A percentile compares a stretch with the other conserved stretches of the same genome.
phyloP scores from a whole-genome alignment of 441 rosid genomes.

The Gossypium trilobum region DNA sequence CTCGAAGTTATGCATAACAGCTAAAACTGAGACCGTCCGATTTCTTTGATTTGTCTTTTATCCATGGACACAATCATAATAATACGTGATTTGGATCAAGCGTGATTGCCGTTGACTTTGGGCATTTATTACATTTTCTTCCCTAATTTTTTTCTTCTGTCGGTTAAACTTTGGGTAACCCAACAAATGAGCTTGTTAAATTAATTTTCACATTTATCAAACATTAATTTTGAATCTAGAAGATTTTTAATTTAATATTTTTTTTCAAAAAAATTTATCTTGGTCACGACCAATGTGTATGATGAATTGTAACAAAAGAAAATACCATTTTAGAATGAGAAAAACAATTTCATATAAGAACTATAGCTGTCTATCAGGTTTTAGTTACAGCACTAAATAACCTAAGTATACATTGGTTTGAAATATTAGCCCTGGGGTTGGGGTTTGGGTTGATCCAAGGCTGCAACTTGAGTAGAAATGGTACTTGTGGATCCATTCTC shows the following conservation, averaged over 20 bases:
- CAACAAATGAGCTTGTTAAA: not conserved
- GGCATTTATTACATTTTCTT: not conserved
- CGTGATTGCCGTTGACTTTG: not conserved
- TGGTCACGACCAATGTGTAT: not conserved
- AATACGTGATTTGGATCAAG: not conserved
- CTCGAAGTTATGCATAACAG: not conserved
- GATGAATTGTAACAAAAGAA: not conserved
- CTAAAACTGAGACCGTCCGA: not conserved
- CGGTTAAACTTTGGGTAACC: not conserved
- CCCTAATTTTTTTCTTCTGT: not conserved
- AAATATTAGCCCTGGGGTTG: slow-evolving; percentile 26
- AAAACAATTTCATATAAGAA: not conserved
- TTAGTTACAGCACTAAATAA: not conserved
- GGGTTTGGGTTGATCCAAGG: slow-evolving; percentile 30
- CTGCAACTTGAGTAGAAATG: slow-evolving; percentile 21
- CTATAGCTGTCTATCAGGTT: not conserved
- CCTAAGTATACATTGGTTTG: not conserved
- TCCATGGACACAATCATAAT: not conserved
- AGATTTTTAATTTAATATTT: not conserved
- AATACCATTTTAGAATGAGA: not conserved
- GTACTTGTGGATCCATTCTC: slow-evolving; percentile 40
- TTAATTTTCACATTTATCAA: not conserved
- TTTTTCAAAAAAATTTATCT: too few relatives aligned
- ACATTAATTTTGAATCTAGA: not conserved
- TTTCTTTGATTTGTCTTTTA: not conserved